Percentiles rank a stretch among this genome's conserved stretches.
phyloP scores from a whole-genome alignment of 768 basidiomycete genomes.

The Mycena floridula region DNA sequence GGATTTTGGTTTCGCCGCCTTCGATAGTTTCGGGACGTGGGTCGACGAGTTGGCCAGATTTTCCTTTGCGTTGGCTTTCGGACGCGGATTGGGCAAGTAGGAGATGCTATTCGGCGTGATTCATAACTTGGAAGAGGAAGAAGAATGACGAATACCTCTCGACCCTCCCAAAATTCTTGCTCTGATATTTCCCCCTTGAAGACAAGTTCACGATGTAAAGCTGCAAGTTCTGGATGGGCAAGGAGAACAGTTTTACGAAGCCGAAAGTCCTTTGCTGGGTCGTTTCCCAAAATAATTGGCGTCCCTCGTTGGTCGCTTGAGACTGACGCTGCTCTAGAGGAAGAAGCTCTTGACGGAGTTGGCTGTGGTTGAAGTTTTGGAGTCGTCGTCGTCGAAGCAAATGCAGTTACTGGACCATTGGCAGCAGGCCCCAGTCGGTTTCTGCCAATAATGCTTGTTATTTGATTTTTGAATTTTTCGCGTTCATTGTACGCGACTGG shows the following conservation, averaged over 20 bases:
- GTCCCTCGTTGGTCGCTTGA: slow-evolving; percentile 42
- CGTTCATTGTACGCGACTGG: slow-evolving; percentile 62
- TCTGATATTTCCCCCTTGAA: slow-evolving; percentile 81
- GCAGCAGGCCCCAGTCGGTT: slow-evolving; percentile 46
- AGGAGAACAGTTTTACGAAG: slow-evolving; percentile 76
- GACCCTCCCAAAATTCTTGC: slow-evolving; percentile 94
- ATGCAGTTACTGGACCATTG: slow-evolving; percentile 22
- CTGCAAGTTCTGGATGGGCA: slow-evolving; percentile 69
- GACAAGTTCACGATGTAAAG: slow-evolving; percentile 86
- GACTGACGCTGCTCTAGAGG: slow-evolving; percentile 60
- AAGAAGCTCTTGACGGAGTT: slow-evolving; percentile 36
- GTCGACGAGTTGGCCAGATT: slow-evolving; percentile 80
- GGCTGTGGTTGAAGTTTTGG: slow-evolving; percentile 17
- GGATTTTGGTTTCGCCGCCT: slow-evolving; percentile 81
- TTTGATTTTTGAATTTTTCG: slow-evolving; percentile 76
- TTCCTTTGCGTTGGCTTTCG: slow-evolving; percentile 73
- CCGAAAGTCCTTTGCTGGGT: slow-evolving; percentile 62
- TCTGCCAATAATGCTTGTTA: slow-evolving; percentile 69
- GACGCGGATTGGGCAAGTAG: slow-evolving; percentile 70
- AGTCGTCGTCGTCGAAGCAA: slow-evolving; percentile 8
- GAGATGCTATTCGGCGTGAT: slow-evolving; percentile 48
- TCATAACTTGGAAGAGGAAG: slow-evolving; percentile 2
- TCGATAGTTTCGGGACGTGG: slow-evolving; percentile 82
- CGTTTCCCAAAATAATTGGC: slow-evolving; percentile 50
- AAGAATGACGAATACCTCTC: slow-evolving; percentile 58